Conservation (phyloP, 768 basidiomycete genomes). For the Lepiota brunneoincarnata region DNA sequence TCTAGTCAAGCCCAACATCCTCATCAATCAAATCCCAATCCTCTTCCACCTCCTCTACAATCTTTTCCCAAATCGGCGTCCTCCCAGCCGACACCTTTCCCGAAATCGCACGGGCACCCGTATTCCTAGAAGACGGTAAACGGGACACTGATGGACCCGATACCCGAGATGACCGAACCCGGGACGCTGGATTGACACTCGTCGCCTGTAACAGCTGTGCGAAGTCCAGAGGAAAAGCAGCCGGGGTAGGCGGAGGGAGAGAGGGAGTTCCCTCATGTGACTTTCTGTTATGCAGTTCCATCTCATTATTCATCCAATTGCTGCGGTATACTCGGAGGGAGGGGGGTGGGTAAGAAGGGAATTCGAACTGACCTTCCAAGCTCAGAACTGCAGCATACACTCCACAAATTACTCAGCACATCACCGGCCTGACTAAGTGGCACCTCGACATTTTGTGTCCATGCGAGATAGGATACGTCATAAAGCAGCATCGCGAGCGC, state of each 20-base stretch:
- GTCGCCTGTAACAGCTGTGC: conserved; percentile 78
- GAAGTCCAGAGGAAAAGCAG: conserved; percentile 69
- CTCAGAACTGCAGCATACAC: conserved; percentile 74
- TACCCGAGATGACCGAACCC: conserved; percentile 18
- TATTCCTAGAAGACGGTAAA: conserved; percentile 1
- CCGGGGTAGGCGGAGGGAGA: conserved; percentile 62
- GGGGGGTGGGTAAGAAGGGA: no score
- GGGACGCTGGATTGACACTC: conserved; percentile 55
- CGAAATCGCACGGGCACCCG: conserved; percentile 13
- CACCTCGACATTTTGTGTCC: conserved; percentile 74
- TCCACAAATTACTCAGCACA: conserved; percentile 74
- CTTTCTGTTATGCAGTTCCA: no score
- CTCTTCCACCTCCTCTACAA: conserved; percentile 41
- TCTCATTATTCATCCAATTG: no score
- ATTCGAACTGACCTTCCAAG: conserved; percentile 51
- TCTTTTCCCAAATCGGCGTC: conserved; percentile 22
- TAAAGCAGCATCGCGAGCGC: conserved; percentile 83
- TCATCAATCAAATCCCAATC: conserved; percentile 39
- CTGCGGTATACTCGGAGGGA: no score
- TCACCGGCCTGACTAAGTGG: conserved; percentile 79
- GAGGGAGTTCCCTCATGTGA: conserved; percentile 60
- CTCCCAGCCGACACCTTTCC: conserved; percentile 12
- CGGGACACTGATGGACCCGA: conserved; percentile 15
- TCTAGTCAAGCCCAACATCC: conserved; percentile 17
- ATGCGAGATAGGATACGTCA: conserved; percentile 79